These are phyloP conservation scores for Hericium coralloides DNA, from an alignment of 768 basidiomycete genomes.

Conservation along the genomic window DNA sequence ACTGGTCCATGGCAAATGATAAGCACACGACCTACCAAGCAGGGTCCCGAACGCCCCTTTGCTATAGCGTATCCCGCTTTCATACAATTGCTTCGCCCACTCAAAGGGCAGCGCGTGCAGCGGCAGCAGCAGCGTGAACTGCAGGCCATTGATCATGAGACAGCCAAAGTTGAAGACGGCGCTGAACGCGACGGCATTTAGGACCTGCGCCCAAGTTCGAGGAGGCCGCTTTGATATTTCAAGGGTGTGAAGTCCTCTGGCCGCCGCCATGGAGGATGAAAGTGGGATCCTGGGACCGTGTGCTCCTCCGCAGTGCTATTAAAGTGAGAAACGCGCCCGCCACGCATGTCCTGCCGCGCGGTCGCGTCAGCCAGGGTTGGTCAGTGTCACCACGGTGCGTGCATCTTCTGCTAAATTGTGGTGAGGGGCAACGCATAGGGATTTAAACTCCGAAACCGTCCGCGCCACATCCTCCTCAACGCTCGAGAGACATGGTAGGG, in stretches of 20 bases:
- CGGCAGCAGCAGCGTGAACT: constrained; percentile 64
- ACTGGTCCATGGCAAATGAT: not conserved
- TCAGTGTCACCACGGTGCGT: no score
- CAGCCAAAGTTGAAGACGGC: constrained; percentile 55
- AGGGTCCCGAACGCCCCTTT: constrained; percentile 77
- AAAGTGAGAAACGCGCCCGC: not conserved
- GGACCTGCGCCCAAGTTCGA: constrained; percentile 40
- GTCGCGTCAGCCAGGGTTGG: no score
- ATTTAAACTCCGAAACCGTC: no score
- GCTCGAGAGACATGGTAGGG: no score
- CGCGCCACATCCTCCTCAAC: no score
- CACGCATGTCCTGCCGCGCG: not conserved
- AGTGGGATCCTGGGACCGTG: constrained; percentile 11
- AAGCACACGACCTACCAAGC: constrained; percentile 40
- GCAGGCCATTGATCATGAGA: constrained; percentile 61
- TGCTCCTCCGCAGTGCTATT: not conserved
- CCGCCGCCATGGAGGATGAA: not conserved
- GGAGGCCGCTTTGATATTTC: constrained; percentile 47
- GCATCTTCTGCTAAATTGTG: no score
- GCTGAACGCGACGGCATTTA: constrained; percentile 43
- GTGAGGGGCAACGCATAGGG: no score
- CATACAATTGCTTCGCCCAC: constrained; percentile 47
- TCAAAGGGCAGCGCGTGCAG: constrained; percentile 55
- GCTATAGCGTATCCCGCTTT: constrained; percentile 65
- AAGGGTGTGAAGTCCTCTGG: constrained; percentile 26